Evolutionary conservation across 192 early-diverging fungal genomes (phyloP), one percentile per base, ranked within the genome.

Genomic region (Coemansia guatemalensis): DNA sequence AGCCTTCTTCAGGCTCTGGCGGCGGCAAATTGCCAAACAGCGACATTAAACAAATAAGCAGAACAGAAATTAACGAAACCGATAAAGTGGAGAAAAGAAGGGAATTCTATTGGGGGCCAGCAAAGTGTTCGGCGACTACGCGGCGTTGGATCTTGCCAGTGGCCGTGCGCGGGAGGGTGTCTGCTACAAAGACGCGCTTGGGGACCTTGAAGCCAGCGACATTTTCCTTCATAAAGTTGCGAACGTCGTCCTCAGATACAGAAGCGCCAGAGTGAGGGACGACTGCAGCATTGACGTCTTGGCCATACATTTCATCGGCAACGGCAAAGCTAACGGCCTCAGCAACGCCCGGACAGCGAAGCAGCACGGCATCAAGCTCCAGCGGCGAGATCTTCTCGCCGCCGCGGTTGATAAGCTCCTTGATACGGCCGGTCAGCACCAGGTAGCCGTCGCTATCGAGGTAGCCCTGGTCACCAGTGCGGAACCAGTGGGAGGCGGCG

Each of bases 381-480:
- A 93, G 65, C 3, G 93, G 93, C n/a, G 89, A 92, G 60, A 95
- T 93, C 75, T 91, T 95, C 71, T 93, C 93, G 24, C 93, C 93
- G 33, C 92, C 92, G 50, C 93, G 89, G 71, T 92, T 95, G 60
- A 95, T 95, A 58, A 91, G 81, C 73, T 93, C 93, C 84, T 95
- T 93, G 73, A 91, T 91, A 47, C 93, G 88, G 2, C 93, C 93
- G 3, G 90, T 92, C 57, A 95, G 78, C 52, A 87, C 82, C 51
- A 92, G 66, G 58, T 90, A 95, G 1, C 90, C 90, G 48, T 92
- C 90, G 18, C 67, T 67, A 69, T 95, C 93, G 18, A 88, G 60
- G 62, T 88, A 88, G 48, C 91, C 92, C 73, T 93, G 87, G 74
- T 93, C 91, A 30, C 92, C 91, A 4, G 93, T 95, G 58, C 89